Base-by-base conservation (phyloP, 2,329 filamentous ascomycete genomes). In the Alternaria incomplexa region DNA sequence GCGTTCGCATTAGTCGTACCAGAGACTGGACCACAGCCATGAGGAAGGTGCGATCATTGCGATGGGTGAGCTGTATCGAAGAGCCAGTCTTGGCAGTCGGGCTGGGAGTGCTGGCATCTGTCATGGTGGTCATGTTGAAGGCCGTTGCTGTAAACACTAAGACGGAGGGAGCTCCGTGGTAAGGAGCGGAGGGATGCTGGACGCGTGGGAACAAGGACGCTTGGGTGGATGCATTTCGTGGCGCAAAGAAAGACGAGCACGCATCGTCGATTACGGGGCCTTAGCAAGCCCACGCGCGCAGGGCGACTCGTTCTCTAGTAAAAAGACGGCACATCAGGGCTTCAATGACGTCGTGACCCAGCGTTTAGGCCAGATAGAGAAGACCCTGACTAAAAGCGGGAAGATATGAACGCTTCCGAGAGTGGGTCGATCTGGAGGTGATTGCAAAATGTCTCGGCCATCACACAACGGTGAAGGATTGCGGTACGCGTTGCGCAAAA, bases 1-100 rank as follows among this genome's bases (percentile, higher is more conserved):
- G 71, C 5, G 69, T 70, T 56, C 77, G 77, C 48, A 84, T 77
- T 2, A 78, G 77, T 7, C 78, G 75, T 9, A 82, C 69, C 20
- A 82, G 17, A 6, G 74, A 69, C 20, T 83, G 79, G 2, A 83
- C 64, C 6, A 82, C 26, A 22, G 70, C 57, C 70, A 81, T 83
- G 22, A 81, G 60, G 28, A 76, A 60, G 50, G 79, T 81, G 56
- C 81, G 80, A 25, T 82, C 78, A 53, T 76, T 67, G 58, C 81
- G 80, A 22, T 76, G 73, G 6, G 76, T 79, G 26, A 81, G 59
- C 12, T 70, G 71, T 48, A 83, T 74, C 58, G 71, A 68, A 0
- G 70, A 57, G 45, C 56, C 62, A 30, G 28, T 30, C 23, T 58
- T 48, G 17, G 43, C 57, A 25, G 28, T 20, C 13, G 43, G 45